Conservation (phyloP, 495 filamentous ascomycete genomes). For the Daldinia caldariorum region DNA sequence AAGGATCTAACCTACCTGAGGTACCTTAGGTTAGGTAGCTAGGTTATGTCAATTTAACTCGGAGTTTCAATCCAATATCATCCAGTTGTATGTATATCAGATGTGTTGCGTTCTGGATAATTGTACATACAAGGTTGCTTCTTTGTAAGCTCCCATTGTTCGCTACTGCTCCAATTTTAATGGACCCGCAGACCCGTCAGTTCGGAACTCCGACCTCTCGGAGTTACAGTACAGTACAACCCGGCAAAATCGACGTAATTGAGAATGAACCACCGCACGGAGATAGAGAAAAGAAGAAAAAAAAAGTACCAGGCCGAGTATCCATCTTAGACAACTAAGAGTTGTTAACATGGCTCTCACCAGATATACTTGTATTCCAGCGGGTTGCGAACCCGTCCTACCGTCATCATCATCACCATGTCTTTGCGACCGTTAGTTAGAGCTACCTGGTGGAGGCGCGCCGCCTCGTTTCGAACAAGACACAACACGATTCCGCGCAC, state of each 20-base stretch:
- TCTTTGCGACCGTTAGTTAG: constrained; percentile 38
- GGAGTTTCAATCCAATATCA: too few species aligned
- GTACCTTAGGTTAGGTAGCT: too few species aligned
- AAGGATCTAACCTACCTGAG: too few species aligned
- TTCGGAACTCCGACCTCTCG: constrained; percentile 10
- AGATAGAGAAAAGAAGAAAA: background rate
- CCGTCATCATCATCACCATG: constrained; percentile 23
- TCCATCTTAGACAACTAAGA: background rate
- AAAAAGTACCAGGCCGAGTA: background rate
- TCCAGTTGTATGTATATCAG: too few species aligned
- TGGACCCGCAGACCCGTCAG: background rate
- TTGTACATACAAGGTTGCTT: too few species aligned
- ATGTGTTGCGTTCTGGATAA: too few species aligned
- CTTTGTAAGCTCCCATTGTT: too few species aligned
- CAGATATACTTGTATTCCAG: constrained; percentile 4
- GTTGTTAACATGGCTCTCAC: constrained; percentile 1
- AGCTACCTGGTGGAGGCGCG: constrained; percentile 33
- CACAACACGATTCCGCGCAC: background rate
- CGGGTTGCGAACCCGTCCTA: constrained; percentile 27
- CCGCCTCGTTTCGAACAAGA: constrained; percentile 16
- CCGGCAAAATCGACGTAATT: constrained; percentile 1
- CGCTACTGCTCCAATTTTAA: constrained; percentile 1
- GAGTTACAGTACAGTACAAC: background rate
- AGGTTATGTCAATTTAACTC: too few species aligned
- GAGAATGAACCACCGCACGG: background rate